Evolutionary conservation across 139 green algal genomes (phyloP).

Genomic region (Parachlorella kessleri): DNA sequence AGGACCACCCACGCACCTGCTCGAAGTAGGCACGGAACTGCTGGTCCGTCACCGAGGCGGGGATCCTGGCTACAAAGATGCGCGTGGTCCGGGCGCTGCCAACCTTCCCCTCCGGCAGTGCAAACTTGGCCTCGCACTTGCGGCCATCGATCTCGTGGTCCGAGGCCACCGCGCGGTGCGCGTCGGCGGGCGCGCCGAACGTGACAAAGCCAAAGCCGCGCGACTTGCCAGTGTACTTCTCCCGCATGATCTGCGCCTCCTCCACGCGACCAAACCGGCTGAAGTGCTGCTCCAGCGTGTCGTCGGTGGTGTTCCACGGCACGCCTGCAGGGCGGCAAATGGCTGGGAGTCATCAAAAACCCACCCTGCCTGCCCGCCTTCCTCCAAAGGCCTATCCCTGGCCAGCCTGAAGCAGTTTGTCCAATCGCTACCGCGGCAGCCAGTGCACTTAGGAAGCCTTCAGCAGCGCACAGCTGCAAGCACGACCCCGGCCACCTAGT

Average conservation of each 20-base stretch:
- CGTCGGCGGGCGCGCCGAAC: slow-evolving; percentile 34
- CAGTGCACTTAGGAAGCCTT: too few species aligned
- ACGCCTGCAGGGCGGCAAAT: slow-evolving; percentile 50
- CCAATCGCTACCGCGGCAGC: too few species aligned
- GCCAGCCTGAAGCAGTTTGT: too few species aligned
- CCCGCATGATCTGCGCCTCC: slow-evolving; percentile 79
- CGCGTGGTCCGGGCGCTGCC: slow-evolving; percentile 56
- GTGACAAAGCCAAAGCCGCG: slow-evolving; percentile 77
- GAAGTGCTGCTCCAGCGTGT: slow-evolving; percentile 76
- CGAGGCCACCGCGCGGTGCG: neutral
- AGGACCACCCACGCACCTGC: slow-evolving; percentile 26
- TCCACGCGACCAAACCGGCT: slow-evolving; percentile 73
- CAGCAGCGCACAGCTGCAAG: too few species aligned
- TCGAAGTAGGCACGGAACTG: slow-evolving; percentile 89
- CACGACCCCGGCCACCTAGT: too few species aligned
- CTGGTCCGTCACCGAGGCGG: slow-evolving; percentile 68
- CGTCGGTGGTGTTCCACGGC: slow-evolving; percentile 81
- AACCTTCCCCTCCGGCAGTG: slow-evolving; percentile 68
- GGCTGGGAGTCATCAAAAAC: too few species aligned
- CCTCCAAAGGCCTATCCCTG: too few species aligned
- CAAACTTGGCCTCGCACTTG: slow-evolving; percentile 79
- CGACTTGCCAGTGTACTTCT: slow-evolving; percentile 57
- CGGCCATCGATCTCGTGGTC: slow-evolving; percentile 66
- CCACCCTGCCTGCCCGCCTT: too few species aligned
- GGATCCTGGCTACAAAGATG: slow-evolving; percentile 91